Evolutionary conservation across 306 rosid genomes (phyloP).

Genomic region (Abrus pulchellus): DNA sequence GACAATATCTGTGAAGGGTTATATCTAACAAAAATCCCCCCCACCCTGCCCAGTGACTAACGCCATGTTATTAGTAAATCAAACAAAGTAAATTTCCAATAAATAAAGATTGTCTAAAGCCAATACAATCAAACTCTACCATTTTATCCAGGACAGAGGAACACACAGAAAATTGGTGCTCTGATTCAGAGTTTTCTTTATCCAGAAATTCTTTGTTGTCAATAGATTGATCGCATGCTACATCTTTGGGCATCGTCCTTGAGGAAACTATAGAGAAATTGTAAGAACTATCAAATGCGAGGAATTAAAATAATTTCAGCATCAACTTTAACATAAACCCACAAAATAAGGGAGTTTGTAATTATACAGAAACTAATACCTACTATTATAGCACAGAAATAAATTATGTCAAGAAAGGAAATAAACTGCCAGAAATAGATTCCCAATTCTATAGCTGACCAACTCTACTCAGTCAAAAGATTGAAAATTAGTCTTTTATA

Average conservation of each 20-base stretch:
- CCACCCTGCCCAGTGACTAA: not conserved
- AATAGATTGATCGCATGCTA: conserved; percentile 58
- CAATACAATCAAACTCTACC: conserved; percentile 58
- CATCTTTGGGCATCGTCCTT: conserved; percentile 54
- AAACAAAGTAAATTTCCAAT: conserved; percentile 25
- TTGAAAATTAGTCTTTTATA: conserved; percentile 23
- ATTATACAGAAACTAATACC: conserved; percentile 33
- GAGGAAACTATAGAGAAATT: conserved; percentile 64
- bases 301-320: conserved; percentile 27
- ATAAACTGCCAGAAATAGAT: conserved; percentile 15
- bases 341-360: conserved; percentile 27
- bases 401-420: conserved; percentile 24
- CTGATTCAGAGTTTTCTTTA: conserved; percentile 56
- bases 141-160: conserved; percentile 55
- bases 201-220: conserved; percentile 53
- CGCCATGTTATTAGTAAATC: conserved; percentile 33
- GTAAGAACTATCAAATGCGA: conserved; percentile 46
- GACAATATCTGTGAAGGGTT: conserved; percentile 3
- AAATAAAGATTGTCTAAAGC: conserved; percentile 25
- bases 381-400: conserved; percentile 17
- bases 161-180: conserved; percentile 59
- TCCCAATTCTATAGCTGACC: conserved; percentile 22
- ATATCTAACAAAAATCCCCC: not conserved
- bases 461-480: conserved; percentile 1
- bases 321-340: conserved; percentile 21